Evolutionary conservation across 441 rosid species (phyloP), one percentile per base, ranked within the genome.

Genomic region (Populus hybrid): DNA sequence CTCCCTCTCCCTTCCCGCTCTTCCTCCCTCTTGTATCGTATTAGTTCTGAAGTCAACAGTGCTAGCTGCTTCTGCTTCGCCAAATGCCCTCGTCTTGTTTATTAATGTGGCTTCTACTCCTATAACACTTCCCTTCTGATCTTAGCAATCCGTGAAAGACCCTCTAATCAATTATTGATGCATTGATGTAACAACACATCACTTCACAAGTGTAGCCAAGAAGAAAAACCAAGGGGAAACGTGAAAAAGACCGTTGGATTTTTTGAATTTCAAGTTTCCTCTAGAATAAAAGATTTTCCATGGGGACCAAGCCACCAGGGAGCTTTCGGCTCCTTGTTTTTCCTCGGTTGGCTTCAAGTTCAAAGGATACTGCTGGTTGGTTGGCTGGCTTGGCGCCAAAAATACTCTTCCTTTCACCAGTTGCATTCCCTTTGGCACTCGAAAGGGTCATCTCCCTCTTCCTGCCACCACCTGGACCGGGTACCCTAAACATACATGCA

Each of bases 251-350:
- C 66, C 66, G 66, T 63, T 63, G 66, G 66, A 21, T 21, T 23
- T 61, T 63, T 63, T 63, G 66, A 63, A 63, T 63, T 63, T 63
- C 66, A 21, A 63, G 66, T 63, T 63, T 63, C 66, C 66, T 63
- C 6, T 23, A 10, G 21, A 21, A n/a, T 23, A 61, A 57, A 57
- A 57, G 20, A 20, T 8, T 53, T 6, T 57, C 23, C n/a, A 2
- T 9, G 23, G 66, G 66, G 66, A 63, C 66, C 66, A 9, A 23
- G 66, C 66, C 66, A 63, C 28, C 28, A 63, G 1, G 24, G 28
- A 24, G 66, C 66, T 63, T 63, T 61, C 9, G 66, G 12, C 66
- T 61, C 18, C 63, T 20, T 57, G 8, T 61, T 23, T 3, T 0
- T 23, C 11, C 11, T 21, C 24, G 46, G 16, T 1, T 4, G 14